Conservation (phyloP, 176 grass and related monocot genomes). For the Microstegium vimineum region DNA sequence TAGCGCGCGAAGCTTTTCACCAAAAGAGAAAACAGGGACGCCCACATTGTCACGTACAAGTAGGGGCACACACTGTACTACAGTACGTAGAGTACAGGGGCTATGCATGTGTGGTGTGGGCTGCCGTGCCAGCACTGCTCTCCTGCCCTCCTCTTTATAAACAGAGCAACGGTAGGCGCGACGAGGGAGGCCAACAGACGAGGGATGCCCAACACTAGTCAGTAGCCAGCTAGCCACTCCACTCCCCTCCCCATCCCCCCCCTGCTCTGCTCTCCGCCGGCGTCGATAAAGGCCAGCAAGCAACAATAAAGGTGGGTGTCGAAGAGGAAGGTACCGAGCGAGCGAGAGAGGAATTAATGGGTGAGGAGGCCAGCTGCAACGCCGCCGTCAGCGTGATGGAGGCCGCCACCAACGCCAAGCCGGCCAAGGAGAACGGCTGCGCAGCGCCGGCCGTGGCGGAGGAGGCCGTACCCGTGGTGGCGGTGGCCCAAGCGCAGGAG, state of each 20-base stretch:
- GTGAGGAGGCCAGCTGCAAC: slow-evolving; percentile 47
- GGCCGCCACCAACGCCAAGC: not conserved
- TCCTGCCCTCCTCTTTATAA: not conserved
- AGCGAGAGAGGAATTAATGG: slow-evolving; percentile 36
- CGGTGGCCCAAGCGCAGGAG: not conserved
- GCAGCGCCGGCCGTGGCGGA: not conserved
- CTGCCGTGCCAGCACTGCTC: no score
- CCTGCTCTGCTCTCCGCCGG: not conserved
- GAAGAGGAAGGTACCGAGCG: not conserved
- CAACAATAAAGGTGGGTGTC: slow-evolving; percentile 11
- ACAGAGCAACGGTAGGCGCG: not conserved
- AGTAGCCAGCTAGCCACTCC: no score
- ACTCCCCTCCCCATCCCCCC: not conserved
- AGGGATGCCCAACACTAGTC: no score
- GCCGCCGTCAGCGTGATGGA: slow-evolving; percentile 24
- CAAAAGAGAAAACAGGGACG: not conserved
- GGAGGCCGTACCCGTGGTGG: not conserved
- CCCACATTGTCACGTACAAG: slow-evolving; percentile 4
- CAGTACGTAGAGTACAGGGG: not conserved
- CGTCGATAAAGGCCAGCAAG: no score
- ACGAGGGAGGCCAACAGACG: not conserved
- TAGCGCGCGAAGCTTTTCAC: not conserved
- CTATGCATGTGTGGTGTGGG: no score
- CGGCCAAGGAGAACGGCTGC: slow-evolving; percentile 33
- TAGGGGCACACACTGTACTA: no score